phyloP scores from a whole-genome alignment of 2,329 filamentous ascomycete genomes.

The Paracoccidioides brasiliensis region DNA sequence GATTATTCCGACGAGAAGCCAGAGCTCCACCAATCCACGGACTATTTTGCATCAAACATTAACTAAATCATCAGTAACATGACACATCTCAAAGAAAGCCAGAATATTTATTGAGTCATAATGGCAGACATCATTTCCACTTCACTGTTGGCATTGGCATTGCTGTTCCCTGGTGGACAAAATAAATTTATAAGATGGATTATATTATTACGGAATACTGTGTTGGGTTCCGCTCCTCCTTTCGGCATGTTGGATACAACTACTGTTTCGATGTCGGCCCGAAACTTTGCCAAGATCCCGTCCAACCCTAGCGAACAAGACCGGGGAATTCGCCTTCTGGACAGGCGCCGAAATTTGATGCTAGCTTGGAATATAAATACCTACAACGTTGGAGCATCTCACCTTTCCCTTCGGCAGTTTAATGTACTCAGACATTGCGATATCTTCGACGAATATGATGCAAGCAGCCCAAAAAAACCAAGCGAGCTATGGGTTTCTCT shows the following conservation, averaged over 20 bases:
- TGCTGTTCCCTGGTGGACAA: too few relatives aligned
- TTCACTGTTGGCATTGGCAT: too few relatives aligned
- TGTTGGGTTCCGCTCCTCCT: background rate
- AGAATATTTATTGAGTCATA: too few relatives aligned
- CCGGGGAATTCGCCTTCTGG: background rate
- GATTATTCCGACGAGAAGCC: background rate
- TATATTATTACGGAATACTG: too few relatives aligned
- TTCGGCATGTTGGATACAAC: background rate
- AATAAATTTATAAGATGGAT: too few relatives aligned
- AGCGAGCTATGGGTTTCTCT: slow-evolving; percentile 10
- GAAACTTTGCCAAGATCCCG: background rate
- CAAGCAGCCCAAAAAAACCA: background rate
- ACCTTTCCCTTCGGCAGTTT: background rate
- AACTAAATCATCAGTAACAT: too few relatives aligned
- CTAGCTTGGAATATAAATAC: background rate
- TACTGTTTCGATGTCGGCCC: background rate
- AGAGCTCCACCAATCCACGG: background rate
- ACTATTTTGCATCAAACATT: too few relatives aligned
- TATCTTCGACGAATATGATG: background rate
- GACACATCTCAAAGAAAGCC: too few relatives aligned
- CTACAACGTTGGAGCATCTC: background rate
- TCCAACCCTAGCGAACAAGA: background rate
- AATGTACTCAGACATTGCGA: too few relatives aligned
- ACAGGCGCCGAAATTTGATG: background rate
- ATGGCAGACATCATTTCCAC: too few relatives aligned